Evolutionary conservation across 2,329 filamentous ascomycete species (phyloP), one percentile per base, ranked within the genome.

Genomic region (Pestalotiopsis sp.): DNA sequence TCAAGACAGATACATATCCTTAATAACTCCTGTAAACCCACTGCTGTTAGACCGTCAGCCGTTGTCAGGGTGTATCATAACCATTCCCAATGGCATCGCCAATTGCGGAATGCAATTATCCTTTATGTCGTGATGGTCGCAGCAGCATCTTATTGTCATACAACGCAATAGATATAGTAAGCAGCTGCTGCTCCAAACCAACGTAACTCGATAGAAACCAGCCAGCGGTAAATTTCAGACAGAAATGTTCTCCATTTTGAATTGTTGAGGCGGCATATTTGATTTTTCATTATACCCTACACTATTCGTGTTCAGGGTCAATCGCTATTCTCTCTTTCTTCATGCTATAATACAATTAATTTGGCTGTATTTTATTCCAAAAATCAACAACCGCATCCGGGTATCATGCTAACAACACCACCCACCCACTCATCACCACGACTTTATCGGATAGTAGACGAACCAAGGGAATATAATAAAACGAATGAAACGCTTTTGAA

Each of bases 371-470:
- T 52, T 20, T n/a, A 1, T 52, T 3, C 45, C 45, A 52, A 52
- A 52, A 52, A 31, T 9, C 45, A 17, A 52, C 45, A 52, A 52
- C 45, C 45, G 45, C 17, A 52, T n/a, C 17, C n/a, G 45, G 45
- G 45, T 52, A 52, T 52, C 45, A 52, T 52, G 45, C 45, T n/a
- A 52, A 17, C 45, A 52, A 4, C 45, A n/a, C 45, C 45, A n/a
- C 45, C 41, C 41, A 5, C 45, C 45, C 45, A n/a, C 6, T 3
- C 45, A 52, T 52, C 45, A n/a, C 20, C 20, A n/a, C 45, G 45
- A 52, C 45, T 52, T 52, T 52, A 52, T 52, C 45, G 45, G 45
- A 20, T 52, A 52, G 45, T 52, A 52, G 45, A 52, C 45, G n/a
- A 52, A n/a, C 45, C 45, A 52, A 52, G 45, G 45, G 45, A 52